Evolutionary conservation across 108 stramenopile species (phyloP), one percentile per base, ranked within the genome.

Genomic region (Fistulifera pelliculosa): DNA sequence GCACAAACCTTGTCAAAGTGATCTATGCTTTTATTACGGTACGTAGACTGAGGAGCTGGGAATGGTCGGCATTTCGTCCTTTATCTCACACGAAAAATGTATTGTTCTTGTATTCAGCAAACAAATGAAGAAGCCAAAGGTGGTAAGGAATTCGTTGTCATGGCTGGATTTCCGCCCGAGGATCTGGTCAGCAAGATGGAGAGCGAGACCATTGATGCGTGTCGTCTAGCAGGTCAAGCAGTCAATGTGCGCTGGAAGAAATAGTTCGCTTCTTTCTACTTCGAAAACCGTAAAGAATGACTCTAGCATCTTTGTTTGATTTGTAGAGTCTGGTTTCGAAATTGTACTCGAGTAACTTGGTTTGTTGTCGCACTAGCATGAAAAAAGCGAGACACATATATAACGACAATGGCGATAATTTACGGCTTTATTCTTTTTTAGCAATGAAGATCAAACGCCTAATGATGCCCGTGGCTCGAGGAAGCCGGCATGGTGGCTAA

Each of bases 1-100:
- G 60, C 48, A 65, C 69, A 1, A 61, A 63, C 27, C 49, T 56
- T 17, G 80, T 86, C 61, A 73, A 72, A 52, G 51, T 70, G 21
- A 71, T 89, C 45, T 89, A 89, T 64, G 83, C 81, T n/a, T 82
- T 80, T 52, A 68, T 84, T 50, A 83, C 72, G 51, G 81, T 80
- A 65, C 61, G 79, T 76, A 16, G 45, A 49, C 27, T 8, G 13
- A 15, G 47, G 41, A 24, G 53, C 28, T 15, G n/a, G n/a, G n/a
- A n/a, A n/a, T n/a, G n/a, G n/a, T n/a, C n/a, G n/a, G n/a, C n/a
- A n/a, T n/a, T n/a, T n/a, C n/a, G n/a, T n/a, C n/a, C n/a, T n/a
- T n/a, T n/a, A n/a, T 60, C 40, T 23, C 47, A 65, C 38, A 54
- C 51, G 10, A 49, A 42, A 12, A 25, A 15, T 5, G 1, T 15